Conservation (phyloP, 805 yeast species). For the Martiniozyma abietophila region DNA sequence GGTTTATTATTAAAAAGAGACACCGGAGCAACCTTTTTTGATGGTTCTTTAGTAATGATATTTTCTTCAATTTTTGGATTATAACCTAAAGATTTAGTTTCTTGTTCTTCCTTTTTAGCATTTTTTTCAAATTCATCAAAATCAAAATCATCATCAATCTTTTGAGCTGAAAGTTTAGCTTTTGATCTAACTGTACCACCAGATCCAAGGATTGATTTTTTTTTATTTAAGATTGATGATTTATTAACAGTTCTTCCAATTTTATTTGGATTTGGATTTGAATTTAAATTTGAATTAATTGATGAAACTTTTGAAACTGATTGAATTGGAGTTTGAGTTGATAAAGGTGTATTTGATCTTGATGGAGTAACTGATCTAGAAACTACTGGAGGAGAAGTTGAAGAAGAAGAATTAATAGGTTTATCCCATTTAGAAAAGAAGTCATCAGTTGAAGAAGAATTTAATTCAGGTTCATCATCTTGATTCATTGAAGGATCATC, state of each 20-base stretch:
- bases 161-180: conserved; percentile 51
- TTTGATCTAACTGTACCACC: conserved; percentile 35
- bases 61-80: conserved; percentile 28
- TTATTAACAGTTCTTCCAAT: conserved; percentile 27
- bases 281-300: conserved; percentile 6
- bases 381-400: conserved; percentile 38
- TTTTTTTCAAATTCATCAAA: conserved; percentile 60
- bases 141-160: conserved; percentile 42
- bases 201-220: conserved; percentile 30
- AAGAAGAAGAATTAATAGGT: conserved; percentile 53
- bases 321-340: conserved; percentile 22
- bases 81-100: conserved; percentile 46
- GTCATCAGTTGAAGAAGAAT: conserved; percentile 53
- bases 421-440: conserved; percentile 90
- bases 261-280: conserved; percentile 24
- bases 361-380: conserved; percentile 37
- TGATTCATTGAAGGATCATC: conserved; percentile 34
- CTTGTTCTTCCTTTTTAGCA: conserved; percentile 77
- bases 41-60: conserved; percentile 13
- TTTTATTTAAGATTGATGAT: conserved; percentile 12
- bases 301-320: conserved; percentile 18
- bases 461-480: conserved; percentile 51
- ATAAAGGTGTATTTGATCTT: conserved; percentile 10
- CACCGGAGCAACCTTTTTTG: conserved; percentile 20
- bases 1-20: conserved; percentile 6